A percentile compares a stretch with the other conserved stretches of the same genome.
Evolutionary conservation across 345 rosid genomes (phyloP).

Genomic region (Aethionema arabicum): DNA sequence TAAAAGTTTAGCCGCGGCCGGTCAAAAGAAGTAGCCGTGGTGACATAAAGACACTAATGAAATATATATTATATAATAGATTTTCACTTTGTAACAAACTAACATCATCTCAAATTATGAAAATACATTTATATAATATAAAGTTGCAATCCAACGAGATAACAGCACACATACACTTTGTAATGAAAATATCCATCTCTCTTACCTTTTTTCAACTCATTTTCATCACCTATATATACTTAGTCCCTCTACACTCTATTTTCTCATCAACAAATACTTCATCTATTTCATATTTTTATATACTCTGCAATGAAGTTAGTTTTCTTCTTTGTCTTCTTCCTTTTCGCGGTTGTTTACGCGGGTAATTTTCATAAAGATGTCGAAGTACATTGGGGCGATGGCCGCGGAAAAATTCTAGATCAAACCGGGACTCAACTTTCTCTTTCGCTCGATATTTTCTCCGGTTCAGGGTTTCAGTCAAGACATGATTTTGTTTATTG

Average conservation of each 20-base stretch:
- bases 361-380: slow-evolving; percentile 46
- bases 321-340: slow-evolving; percentile 23
- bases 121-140: not conserved
- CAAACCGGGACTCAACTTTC: slow-evolving; percentile 54
- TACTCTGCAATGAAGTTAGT: not conserved
- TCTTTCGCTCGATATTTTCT: slow-evolving; percentile 53
- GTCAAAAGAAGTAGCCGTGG: too few species aligned
- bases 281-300: not conserved
- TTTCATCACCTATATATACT: slow-evolving; percentile 15
- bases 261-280: slow-evolving; percentile 15
- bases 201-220: not conserved
- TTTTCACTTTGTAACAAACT: too few species aligned
- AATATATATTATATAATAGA: too few species aligned
- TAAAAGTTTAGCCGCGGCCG: too few species aligned
- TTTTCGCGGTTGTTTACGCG: slow-evolving; percentile 31
- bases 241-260: not conserved
- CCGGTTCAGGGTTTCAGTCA: slow-evolving; percentile 67
- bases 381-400: slow-evolving; percentile 61
- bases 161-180: not conserved
- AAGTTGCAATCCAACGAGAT: not conserved
- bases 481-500: slow-evolving; percentile 52
- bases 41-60: too few species aligned
- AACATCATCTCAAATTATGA: too few species aligned
- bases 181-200: not conserved
- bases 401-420: slow-evolving; percentile 54